Evolutionary conservation across 345 rosid genomes (phyloP).

Genomic region (Nephelium lappaceum): DNA sequence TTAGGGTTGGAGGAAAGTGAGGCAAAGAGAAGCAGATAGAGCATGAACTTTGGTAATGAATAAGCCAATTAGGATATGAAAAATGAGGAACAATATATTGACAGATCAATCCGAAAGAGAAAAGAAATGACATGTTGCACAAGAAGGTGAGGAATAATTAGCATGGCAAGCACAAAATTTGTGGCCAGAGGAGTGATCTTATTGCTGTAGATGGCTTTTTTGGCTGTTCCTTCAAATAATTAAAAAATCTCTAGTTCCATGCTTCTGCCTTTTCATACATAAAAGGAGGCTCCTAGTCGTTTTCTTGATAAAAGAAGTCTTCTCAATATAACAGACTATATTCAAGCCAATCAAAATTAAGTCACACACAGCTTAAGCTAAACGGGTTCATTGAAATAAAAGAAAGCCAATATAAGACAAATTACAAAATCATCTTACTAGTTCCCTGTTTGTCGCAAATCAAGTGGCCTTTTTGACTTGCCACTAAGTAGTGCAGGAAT

Average conservation of each 20-base stretch:
- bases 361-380: not conserved
- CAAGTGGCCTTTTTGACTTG: not conserved
- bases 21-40: not conserved
- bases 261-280: not conserved
- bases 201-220: too few species aligned
- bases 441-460: not conserved
- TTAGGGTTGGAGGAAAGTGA: not conserved
- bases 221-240: not conserved
- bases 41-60: too few species aligned
- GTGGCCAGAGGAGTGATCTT: not conserved
- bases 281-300: not conserved
- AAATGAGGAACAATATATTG: too few species aligned
- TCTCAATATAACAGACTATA: not conserved
- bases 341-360: not conserved
- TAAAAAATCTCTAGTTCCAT: not conserved
- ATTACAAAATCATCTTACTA: not conserved
- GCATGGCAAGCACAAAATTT: conserved; percentile 5
- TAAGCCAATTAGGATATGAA: too few species aligned
- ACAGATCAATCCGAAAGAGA: too few species aligned
- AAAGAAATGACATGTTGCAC: too few species aligned
- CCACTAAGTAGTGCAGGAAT: not conserved
- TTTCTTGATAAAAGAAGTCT: not conserved
- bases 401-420: not conserved
- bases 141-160: not conserved
- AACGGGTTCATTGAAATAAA: not conserved